A percentile compares a stretch with the other conserved stretches of the same genome.
phyloP scores from a whole-genome alignment of 441 rosid genomes.

The Aquilaria agallochum region DNA sequence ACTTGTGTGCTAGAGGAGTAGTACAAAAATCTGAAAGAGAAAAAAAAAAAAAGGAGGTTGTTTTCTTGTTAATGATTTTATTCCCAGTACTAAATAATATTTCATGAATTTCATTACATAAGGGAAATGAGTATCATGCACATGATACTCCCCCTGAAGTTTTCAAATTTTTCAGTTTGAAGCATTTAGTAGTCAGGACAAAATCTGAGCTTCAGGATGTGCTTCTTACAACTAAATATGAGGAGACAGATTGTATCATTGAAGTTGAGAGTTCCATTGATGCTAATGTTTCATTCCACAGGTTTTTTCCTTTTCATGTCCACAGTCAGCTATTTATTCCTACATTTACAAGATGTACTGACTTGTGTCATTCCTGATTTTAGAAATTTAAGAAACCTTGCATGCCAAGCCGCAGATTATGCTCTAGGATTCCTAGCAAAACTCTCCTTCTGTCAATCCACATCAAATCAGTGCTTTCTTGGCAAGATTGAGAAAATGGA shows the following conservation, averaged over 20 bases:
- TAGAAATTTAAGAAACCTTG: conserved; percentile 65
- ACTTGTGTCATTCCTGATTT: conserved; percentile 21
- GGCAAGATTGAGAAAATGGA: conserved; percentile 54
- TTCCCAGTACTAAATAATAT: too few relatives aligned
- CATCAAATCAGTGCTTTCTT: conserved; percentile 23
- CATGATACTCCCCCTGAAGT: conserved; percentile 1
- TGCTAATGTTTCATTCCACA: conserved; percentile 73
- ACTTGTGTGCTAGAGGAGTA: too few relatives aligned
- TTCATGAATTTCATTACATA: too few relatives aligned
- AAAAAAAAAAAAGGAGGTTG: too few relatives aligned
- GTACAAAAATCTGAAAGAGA: too few relatives aligned
- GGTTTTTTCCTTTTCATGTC: conserved; percentile 33
- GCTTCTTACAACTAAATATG: conserved; percentile 38
- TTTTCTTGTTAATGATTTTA: too few relatives aligned
- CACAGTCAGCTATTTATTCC: conserved; percentile 1
- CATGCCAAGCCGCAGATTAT: conserved; percentile 59
- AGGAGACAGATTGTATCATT: conserved; percentile 60
- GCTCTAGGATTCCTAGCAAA: conserved; percentile 42
- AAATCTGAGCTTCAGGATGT: conserved; percentile 76
- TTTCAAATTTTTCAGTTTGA: conserved; percentile 52
- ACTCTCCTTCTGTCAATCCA: conserved; percentile 33
- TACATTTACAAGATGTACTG: conserved; percentile 20
- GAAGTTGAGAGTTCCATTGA: conserved; percentile 86
- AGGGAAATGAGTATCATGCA: too few relatives aligned
- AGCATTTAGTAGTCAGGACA: conserved; percentile 64